These are phyloP conservation scores for Pseudocohnilembus persalinus DNA, from an alignment of 169 alveolate genomes.

Conservation along the genomic window DNA sequence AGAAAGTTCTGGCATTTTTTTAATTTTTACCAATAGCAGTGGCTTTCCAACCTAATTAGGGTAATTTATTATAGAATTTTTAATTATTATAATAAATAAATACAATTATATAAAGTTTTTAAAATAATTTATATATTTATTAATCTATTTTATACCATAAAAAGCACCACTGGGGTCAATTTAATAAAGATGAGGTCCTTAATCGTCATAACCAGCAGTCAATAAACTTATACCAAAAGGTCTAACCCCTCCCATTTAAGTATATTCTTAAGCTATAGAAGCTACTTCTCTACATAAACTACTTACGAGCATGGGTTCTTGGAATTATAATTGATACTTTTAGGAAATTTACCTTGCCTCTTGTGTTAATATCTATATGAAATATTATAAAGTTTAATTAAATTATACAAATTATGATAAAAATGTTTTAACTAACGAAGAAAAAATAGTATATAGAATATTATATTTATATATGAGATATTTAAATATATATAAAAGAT, in stretches of 20 bases:
- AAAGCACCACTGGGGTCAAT: slow-evolving; percentile 99
- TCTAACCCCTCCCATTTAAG: slow-evolving; percentile 99
- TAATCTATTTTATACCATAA: slow-evolving; percentile 55
- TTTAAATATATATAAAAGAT: no score
- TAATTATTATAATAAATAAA: no score
- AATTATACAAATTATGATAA: no score
- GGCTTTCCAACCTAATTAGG: slow-evolving; percentile 89
- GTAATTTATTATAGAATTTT: no score
- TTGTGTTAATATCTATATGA: slow-evolving; percentile 51
- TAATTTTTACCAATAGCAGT: slow-evolving; percentile 98
- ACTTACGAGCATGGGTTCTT: slow-evolving; percentile 94
- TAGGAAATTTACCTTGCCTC: slow-evolving; percentile 86
- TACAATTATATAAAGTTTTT: neutral
- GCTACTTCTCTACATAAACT: slow-evolving; percentile 96
- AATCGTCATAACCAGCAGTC: slow-evolving; percentile 96
- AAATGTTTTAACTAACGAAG: no score
- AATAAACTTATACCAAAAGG: slow-evolving; percentile 98
- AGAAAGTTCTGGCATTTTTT: slow-evolving; percentile 94
- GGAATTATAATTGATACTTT: slow-evolving; percentile 89
- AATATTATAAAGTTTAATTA: no score
- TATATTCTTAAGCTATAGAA: slow-evolving; percentile 96
- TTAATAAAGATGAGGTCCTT: slow-evolving; percentile 95
- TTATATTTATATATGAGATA: no score
- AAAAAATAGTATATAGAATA: no score
- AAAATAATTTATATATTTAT: neutral